A percentile compares a stretch with the other conserved stretches of the same genome.
These are phyloP conservation scores for Lepidium campestre DNA, from an alignment of 441 rosid genomes.

Conservation along the genomic window DNA sequence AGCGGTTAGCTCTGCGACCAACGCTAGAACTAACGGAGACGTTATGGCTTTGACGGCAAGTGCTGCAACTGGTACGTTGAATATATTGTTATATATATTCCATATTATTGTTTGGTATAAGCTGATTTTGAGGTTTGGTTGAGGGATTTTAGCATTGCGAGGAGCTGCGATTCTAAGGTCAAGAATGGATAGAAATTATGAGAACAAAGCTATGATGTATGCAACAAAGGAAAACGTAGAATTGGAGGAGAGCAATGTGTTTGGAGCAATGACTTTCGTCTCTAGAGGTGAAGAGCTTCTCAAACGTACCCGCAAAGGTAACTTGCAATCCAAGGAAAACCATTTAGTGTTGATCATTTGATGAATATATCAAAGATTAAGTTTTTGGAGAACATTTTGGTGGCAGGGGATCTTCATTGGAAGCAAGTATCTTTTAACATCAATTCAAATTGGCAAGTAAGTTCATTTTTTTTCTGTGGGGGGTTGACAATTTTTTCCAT, in stretches of 20 bases:
- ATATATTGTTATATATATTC: too few species aligned
- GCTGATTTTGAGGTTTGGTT: slow-evolving; percentile 7
- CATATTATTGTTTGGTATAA: too few species aligned
- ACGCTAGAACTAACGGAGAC: slow-evolving; percentile 78
- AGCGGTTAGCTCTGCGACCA: slow-evolving; percentile 73
- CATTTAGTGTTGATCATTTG: neutral
- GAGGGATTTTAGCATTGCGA: slow-evolving; percentile 50
- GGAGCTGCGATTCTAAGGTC: slow-evolving; percentile 75
- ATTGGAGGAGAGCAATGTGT: slow-evolving; percentile 40
- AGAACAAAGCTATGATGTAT: slow-evolving; percentile 34
- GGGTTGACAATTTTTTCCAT: neutral
- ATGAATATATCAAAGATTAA: neutral
- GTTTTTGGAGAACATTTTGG: neutral
- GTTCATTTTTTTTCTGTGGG: neutral
- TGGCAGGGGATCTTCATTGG: slow-evolving; percentile 87
- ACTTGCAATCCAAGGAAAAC: slow-evolving; percentile 3
- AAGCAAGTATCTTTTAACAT: slow-evolving; percentile 80
- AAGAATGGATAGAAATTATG: slow-evolving; percentile 62
- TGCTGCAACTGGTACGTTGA: slow-evolving; percentile 79
- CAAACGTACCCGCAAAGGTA: slow-evolving; percentile 95
- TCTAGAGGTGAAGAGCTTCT: slow-evolving; percentile 81
- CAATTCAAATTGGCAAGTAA: slow-evolving; percentile 81
- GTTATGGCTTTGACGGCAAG: slow-evolving; percentile 91
- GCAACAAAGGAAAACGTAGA: slow-evolving; percentile 46
- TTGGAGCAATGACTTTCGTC: slow-evolving; percentile 58